Base-by-base conservation (phyloP, 75 land plant species). In the Selaginella moellendorffii region DNA sequence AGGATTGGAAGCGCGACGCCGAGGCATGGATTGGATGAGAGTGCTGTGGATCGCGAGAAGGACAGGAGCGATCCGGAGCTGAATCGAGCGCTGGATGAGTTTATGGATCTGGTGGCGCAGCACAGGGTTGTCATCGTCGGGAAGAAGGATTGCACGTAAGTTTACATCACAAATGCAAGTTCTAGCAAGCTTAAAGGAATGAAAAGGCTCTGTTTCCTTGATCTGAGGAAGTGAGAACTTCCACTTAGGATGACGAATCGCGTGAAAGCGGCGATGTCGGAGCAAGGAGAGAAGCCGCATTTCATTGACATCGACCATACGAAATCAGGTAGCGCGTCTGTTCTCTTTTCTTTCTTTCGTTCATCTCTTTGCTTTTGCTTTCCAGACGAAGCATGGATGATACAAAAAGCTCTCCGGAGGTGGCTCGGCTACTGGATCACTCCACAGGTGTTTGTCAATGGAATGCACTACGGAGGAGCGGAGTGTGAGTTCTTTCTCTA, bases 401-500 rank as follows among this genome's bases (percentile, higher is more conserved):
- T 56, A 19, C 5, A 8, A 56, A 56, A 19, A 8, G 59, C 59
- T 24, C 23, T 56, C 23, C 5, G 24, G 24, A 8, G 59, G 2
- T 56, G 24, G 19, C 23, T 56, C 9, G 59, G 59, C 8, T 56
- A 56, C 24, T 56, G 59, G 59, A 56, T 56, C 59, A 56, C 59
- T 21, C 59, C 59, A 2, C 59, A 56, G 24, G 21, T 56, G 9
- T 56, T 56, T 56, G 59, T 56, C 8, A 8, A 56, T 56, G 59
- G 59, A 56, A 56, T 56, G 59, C 59, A 56, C 24, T 56, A 56
- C 24, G 59, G 59, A 21, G 59, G 59, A 21, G 59, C 59, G n/a
- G 59, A 56, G n/a, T 19, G 59, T 24, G n/a, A 56, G 59, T 56
- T n/a, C 18, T 10, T 10, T 18, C 51, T 46, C 18, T 18, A 46